Evolutionary conservation across 1,284 basidiomycete genomes (phyloP), one percentile per base, ranked within the genome.

Genomic region (Apiotrichum sp.): DNA sequence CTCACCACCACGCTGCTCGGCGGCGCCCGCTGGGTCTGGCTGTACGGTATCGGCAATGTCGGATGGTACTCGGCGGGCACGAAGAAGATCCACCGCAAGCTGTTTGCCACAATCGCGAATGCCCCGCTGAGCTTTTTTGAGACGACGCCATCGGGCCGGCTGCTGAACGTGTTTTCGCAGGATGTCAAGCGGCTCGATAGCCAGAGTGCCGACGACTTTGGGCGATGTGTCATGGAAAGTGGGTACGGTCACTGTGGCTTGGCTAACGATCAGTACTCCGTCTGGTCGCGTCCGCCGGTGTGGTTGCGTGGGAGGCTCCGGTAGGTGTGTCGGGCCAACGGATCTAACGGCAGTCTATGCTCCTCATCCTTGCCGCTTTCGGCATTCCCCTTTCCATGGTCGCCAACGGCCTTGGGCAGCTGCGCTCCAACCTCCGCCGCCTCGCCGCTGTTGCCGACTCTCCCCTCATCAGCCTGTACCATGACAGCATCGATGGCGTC

Each of bases 61-160:
- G 87, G 87, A 32, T 75, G 86, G 59, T 78, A 81, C 60, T 79
- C 79, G 50, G 74, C 86, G 33, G 76, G 78, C 6, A 85, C 85
- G 0, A 84, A 84, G 59, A 78, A 72, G 22, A 76, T 90, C 43
- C 89, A 87, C 74, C 80, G 78, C 63, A 73, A 74, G 46, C 82
- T 84, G 10, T 76, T 85, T 48, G 73, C 65, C 34, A 78, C 78
- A 22, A 82, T 90, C 8, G 72, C 88, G 29, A 75, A 79, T 9
- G 87, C 87, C 0, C 87, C 88, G 0, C 77, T 86, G 46, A 80
- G 84, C 3, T 90, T 88, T 76, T 91, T 90, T 67, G 89, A 93
- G 63, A 87, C 85, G 0, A 91, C 88, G 0, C 89, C 89, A 0
- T 81, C 87, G 56, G 89, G 89, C 73, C 73, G 74, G 60, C 69